These are phyloP conservation scores for Elaphomyces granulatus DNA, from an alignment of 495 filamentous ascomycete species.

Conservation along the genomic window DNA sequence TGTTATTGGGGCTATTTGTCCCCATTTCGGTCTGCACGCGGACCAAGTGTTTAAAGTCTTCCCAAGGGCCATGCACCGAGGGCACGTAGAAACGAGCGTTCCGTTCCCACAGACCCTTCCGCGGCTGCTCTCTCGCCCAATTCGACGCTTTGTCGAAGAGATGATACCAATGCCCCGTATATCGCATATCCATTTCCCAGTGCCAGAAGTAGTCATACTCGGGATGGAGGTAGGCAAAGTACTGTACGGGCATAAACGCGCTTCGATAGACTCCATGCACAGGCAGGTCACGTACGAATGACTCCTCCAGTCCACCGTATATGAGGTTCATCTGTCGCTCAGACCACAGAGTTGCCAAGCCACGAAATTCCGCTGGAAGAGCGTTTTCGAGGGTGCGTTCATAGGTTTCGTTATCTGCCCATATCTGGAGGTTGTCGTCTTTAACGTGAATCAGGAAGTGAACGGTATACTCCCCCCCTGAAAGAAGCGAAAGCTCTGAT, in stretches of 20 bases:
- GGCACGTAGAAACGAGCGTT: slow-evolving; percentile 88
- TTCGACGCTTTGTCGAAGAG: slow-evolving; percentile 56
- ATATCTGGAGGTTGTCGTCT: slow-evolving; percentile 48
- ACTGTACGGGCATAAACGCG: slow-evolving; percentile 85
- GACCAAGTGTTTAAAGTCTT: slow-evolving; percentile 87
- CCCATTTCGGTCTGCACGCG: slow-evolving; percentile 77
- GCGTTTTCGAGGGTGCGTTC: slow-evolving; percentile 50
- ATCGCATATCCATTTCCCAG: slow-evolving; percentile 96
- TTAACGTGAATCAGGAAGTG: slow-evolving; percentile 57
- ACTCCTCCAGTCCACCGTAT: slow-evolving; percentile 70
- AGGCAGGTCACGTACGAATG: slow-evolving; percentile 54
- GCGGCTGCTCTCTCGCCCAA: slow-evolving; percentile 73
- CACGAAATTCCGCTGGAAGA: slow-evolving; percentile 74
- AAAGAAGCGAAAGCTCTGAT: slow-evolving; percentile 45
- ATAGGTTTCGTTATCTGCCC: slow-evolving; percentile 49
- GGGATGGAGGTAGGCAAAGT: slow-evolving; percentile 76
- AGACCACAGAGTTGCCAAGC: slow-evolving; percentile 82
- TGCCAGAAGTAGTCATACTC: slow-evolving; percentile 98
- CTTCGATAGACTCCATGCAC: slow-evolving; percentile 86
- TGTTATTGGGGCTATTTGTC: slow-evolving; percentile 54
- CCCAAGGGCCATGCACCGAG: slow-evolving; percentile 74
- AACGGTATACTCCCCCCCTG: slow-evolving; percentile 47
- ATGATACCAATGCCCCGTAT: slow-evolving; percentile 93
- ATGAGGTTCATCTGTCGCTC: slow-evolving; percentile 80
- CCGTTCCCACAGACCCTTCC: slow-evolving; percentile 89